A percentile compares a stretch with the other conserved stretches of the same genome.
Conservation (phyloP, 1,284 basidiomycete genomes). For the Neolentinus lepideus region DNA sequence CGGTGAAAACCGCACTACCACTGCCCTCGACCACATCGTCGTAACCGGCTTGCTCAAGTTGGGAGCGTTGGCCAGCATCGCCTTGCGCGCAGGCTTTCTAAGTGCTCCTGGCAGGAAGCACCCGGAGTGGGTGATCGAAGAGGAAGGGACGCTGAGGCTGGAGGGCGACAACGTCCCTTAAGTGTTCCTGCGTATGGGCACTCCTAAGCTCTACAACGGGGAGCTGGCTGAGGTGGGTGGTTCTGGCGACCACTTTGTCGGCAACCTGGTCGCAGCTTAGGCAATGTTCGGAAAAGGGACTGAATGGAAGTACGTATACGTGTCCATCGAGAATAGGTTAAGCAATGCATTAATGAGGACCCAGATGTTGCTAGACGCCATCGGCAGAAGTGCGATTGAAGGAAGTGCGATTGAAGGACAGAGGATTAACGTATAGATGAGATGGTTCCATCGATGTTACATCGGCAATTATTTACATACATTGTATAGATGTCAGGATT, state of each 20-base stretch:
- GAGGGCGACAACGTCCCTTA: not conserved
- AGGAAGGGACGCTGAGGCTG: constrained; percentile 11
- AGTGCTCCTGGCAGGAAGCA: not conserved
- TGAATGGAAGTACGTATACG: not conserved
- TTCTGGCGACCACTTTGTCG: constrained; percentile 3
- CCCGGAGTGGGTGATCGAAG: constrained; percentile 10
- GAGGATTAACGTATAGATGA: not conserved
- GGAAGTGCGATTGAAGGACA: not conserved
- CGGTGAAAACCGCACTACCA: not conserved
- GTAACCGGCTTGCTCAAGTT: constrained; percentile 5
- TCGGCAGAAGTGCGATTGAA: not conserved
- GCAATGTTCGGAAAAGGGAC: constrained; percentile 2
- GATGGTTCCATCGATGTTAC: too few relatives aligned
- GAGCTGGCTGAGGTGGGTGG: constrained; percentile 5
- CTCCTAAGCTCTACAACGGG: constrained; percentile 11
- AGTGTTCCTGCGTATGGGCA: not conserved
- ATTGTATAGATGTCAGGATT: not conserved
- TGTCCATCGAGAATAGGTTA: not conserved
- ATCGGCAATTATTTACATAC: too few relatives aligned
- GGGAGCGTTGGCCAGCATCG: constrained; percentile 3
- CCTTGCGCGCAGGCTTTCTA: not conserved
- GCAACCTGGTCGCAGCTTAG: constrained; percentile 5
- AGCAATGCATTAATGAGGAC: too few relatives aligned
- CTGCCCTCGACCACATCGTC: constrained; percentile 3
- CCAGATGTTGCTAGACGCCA: not conserved